phyloP scores from a whole-genome alignment of 2,329 filamentous ascomycete species.

The Tricladium varicosporioides region DNA sequence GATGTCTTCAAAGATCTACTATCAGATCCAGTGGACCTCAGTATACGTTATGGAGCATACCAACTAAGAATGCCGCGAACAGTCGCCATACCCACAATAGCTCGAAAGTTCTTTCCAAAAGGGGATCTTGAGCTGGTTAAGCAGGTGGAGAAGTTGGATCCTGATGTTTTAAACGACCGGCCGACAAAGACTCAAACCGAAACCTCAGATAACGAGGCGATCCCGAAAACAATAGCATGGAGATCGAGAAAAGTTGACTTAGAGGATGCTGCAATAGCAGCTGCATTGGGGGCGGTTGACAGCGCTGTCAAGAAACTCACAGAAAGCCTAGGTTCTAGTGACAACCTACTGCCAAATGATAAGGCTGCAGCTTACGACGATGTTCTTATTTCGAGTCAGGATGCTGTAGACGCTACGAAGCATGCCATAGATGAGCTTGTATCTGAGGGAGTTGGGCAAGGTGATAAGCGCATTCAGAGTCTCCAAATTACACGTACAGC shows the following conservation, averaged over 20 bases:
- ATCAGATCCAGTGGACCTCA: slow-evolving; percentile 83
- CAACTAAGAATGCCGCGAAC: slow-evolving; percentile 86
- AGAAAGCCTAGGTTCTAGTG: slow-evolving; percentile 45
- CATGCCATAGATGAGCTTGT: slow-evolving; percentile 87
- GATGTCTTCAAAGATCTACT: slow-evolving; percentile 86
- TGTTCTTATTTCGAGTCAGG: slow-evolving; percentile 85
- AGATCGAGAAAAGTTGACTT: slow-evolving; percentile 81
- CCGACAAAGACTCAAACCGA: slow-evolving; percentile 48
- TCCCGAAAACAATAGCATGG: slow-evolving; percentile 80
- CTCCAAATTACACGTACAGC: slow-evolving; percentile 90
- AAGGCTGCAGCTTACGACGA: slow-evolving; percentile 87
- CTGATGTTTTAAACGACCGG: slow-evolving; percentile 61
- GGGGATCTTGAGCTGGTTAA: slow-evolving; percentile 60
- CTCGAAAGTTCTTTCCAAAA: slow-evolving; percentile 72
- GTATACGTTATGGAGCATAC: slow-evolving; percentile 91
- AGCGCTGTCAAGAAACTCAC: slow-evolving; percentile 50
- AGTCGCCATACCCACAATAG: slow-evolving; percentile 74
- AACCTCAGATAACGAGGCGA: slow-evolving; percentile 49
- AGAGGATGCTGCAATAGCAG: slow-evolving; percentile 88
- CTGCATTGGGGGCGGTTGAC: slow-evolving; percentile 72
- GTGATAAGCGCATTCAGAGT: slow-evolving; percentile 85
- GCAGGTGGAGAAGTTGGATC: slow-evolving; percentile 69
- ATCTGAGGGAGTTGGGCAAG: slow-evolving; percentile 77
- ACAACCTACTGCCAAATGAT: slow-evolving; percentile 55
- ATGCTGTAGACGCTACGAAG: slow-evolving; percentile 91